A percentile compares a stretch with the other conserved stretches of the same genome.
These are phyloP conservation scores for Dothideomycetidae sp. DNA, from an alignment of 2,329 filamentous ascomycete genomes.

Conservation along the genomic window DNA sequence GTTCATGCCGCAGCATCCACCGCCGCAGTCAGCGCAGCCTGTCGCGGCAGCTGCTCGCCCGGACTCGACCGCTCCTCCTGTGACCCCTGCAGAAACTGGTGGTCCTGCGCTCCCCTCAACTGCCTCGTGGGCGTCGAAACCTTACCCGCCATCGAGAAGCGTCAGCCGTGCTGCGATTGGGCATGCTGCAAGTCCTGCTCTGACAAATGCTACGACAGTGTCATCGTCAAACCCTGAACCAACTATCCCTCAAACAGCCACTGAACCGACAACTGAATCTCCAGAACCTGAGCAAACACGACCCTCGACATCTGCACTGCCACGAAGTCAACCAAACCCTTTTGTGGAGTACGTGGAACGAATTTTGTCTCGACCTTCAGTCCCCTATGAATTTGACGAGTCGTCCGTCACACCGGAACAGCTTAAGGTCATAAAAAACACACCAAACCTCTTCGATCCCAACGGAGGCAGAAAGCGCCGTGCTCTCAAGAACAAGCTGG, in stretches of 20 bases:
- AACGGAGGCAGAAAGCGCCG: conserved; percentile 71
- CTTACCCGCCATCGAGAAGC: conserved; percentile 48
- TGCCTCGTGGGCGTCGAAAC: conserved; percentile 77
- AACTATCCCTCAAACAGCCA: neutral
- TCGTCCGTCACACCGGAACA: conserved; percentile 30
- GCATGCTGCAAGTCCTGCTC: conserved; percentile 68
- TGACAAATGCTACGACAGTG: conserved; percentile 23
- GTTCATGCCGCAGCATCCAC: conserved; percentile 32
- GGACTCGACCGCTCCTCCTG: conserved; percentile 13
- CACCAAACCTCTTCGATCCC: conserved; percentile 69
- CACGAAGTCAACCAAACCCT: neutral
- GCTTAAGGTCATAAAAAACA: conserved; percentile 38
- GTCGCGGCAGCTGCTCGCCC: conserved; percentile 45
- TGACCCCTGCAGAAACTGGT: conserved; percentile 42
- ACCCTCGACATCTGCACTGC: conserved; percentile 8
- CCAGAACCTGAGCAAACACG: conserved; percentile 8
- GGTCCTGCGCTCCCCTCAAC: conserved; percentile 83
- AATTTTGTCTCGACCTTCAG: neutral
- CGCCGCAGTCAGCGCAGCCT: conserved; percentile 36
- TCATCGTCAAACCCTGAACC: conserved; percentile 1
- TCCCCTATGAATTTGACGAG: conserved; percentile 35
- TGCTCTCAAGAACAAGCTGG: conserved; percentile 52
- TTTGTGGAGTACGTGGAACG: conserved; percentile 3
- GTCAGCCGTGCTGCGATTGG: conserved; percentile 71
- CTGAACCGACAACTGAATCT: conserved; percentile 9